Evolutionary conservation across 345 rosid genomes (phyloP).

Genomic region (Cardamine resedifolia): DNA sequence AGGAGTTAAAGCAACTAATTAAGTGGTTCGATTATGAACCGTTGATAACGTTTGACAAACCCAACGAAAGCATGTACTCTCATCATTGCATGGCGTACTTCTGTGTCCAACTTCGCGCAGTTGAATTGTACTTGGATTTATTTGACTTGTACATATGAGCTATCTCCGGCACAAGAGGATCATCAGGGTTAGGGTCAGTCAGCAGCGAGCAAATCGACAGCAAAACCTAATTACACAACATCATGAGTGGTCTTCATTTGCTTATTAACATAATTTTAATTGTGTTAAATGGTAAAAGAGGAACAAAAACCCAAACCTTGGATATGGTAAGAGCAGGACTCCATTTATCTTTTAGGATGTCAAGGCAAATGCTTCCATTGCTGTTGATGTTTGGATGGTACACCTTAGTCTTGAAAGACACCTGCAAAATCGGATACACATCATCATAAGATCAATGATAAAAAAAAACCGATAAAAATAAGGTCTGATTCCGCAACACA

Average conservation of each 20-base stretch:
- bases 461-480: too few species aligned
- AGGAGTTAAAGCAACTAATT: neutral
- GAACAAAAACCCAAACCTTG: slow-evolving; percentile 21
- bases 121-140: slow-evolving; percentile 73
- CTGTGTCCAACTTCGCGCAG: slow-evolving; percentile 97
- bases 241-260: neutral
- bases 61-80: neutral
- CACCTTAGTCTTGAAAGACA: slow-evolving; percentile 39
- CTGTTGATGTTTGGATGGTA: slow-evolving; percentile 40
- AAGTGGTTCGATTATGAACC: neutral
- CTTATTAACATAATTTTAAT: neutral
- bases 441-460: neutral
- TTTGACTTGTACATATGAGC: slow-evolving; percentile 92
- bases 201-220: slow-evolving; percentile 82
- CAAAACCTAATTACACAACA: slow-evolving; percentile 50
- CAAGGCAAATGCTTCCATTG: slow-evolving; percentile 40
- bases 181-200: slow-evolving; percentile 93
- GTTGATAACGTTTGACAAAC: neutral
- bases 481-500: neutral
- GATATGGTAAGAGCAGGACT: slow-evolving; percentile 41
- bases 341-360: slow-evolving; percentile 39
- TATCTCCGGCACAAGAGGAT: slow-evolving; percentile 88
- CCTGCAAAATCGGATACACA: slow-evolving; percentile 15
- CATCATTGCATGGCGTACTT: slow-evolving; percentile 79
- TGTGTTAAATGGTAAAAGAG: neutral